Conservation (phyloP, 2,329 filamentous ascomycete species). For the Fusarium tjaetaba region DNA sequence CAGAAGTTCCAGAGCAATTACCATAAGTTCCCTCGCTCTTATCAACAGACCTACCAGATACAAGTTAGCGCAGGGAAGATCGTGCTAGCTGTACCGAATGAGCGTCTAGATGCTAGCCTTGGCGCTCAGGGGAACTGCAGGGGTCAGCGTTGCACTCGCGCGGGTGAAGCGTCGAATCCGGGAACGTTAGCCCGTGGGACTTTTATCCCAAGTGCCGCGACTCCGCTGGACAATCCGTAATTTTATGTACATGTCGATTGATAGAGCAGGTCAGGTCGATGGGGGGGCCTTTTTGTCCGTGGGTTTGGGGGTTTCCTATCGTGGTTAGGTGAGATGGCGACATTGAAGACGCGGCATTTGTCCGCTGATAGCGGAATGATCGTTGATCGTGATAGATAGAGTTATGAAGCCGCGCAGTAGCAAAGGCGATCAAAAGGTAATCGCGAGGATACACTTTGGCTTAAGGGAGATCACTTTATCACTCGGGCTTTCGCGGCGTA, state of each 20-base stretch:
- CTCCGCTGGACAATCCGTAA: background rate
- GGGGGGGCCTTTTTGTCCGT: background rate
- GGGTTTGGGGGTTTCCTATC: background rate
- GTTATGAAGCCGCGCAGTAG: background rate
- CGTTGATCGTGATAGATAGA: background rate
- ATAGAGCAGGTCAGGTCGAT: background rate
- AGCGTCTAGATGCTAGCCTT: background rate
- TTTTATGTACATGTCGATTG: background rate
- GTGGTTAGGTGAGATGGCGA: background rate
- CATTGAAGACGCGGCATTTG: background rate
- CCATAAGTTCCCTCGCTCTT: constrained; percentile 13
- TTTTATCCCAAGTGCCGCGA: background rate
- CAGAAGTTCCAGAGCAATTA: constrained; percentile 13
- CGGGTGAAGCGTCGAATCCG: background rate
- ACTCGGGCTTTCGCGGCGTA: background rate
- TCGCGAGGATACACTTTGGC: background rate
- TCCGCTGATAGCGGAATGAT: background rate
- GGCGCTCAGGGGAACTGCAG: constrained; percentile 12
- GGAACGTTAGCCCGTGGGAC: background rate
- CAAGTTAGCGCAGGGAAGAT: constrained; percentile 13
- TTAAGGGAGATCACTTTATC: background rate
- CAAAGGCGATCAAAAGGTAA: background rate
- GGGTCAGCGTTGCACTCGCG: background rate
- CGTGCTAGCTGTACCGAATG: background rate
- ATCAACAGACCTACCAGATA: constrained; percentile 14